These are phyloP conservation scores for Fusarium humuli DNA, from an alignment of 2,329 filamentous ascomycete genomes.

Conservation along the genomic window DNA sequence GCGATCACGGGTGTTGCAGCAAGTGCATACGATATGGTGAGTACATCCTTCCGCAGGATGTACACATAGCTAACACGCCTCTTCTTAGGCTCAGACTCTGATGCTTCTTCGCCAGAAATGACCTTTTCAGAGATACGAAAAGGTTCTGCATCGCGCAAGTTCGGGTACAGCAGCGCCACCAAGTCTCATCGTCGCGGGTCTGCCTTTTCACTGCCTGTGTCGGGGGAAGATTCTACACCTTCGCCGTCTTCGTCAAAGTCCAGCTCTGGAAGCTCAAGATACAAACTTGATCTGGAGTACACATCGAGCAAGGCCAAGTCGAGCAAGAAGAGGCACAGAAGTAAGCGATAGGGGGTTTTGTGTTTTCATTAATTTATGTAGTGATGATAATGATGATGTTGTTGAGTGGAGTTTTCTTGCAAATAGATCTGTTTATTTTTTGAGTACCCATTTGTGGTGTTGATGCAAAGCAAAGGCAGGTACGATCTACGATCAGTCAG, in stretches of 20 bases:
- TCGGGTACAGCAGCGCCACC: constrained; percentile 48
- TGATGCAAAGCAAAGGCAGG: background rate
- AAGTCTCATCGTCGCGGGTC: constrained; percentile 49
- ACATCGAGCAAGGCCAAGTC: constrained; percentile 45
- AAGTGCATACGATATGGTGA: constrained; percentile 59
- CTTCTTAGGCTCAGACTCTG: constrained; percentile 49
- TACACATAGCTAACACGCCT: background rate
- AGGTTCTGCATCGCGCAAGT: constrained; percentile 53
- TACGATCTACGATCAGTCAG: background rate
- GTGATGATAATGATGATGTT: background rate
- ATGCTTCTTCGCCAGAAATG: constrained; percentile 51
- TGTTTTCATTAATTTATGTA: background rate
- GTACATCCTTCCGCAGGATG: background rate
- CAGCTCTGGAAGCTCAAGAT: constrained; percentile 41
- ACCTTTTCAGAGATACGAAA: constrained; percentile 54
- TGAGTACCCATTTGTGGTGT: background rate
- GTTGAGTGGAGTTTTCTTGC: background rate
- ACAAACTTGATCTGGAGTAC: constrained; percentile 49
- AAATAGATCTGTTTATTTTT: background rate
- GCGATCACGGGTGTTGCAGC: constrained; percentile 66
- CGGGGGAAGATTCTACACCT: constrained; percentile 25
- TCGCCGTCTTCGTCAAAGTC: constrained; percentile 42
- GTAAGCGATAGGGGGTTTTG: constrained; percentile 26
- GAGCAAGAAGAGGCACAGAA: constrained; percentile 46
- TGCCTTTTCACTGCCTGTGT: constrained; percentile 41